These are phyloP conservation scores for Vaccinium corymbosum DNA, from an alignment of 148 eudicot genomes.

Conservation along the genomic window DNA sequence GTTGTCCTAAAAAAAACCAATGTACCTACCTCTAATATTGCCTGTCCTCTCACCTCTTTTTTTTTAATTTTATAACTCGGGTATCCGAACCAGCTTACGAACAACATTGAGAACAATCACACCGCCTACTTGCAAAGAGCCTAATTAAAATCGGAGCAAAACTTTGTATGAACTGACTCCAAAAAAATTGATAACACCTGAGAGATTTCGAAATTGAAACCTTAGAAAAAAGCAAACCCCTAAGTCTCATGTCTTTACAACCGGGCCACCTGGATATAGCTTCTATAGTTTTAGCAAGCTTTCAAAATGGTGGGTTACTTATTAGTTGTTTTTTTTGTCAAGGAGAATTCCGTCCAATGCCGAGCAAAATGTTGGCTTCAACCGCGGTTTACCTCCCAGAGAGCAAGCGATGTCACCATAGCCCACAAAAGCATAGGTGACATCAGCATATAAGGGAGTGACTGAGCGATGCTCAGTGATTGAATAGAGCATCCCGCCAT, in stretches of 20 bases:
- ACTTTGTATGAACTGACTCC: too few species aligned
- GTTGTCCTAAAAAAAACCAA: constrained; percentile 23
- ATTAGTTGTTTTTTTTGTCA: neutral
- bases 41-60: neutral
- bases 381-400: neutral
- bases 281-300: neutral
- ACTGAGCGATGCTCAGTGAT: too few species aligned
- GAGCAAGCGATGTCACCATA: neutral
- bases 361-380: neutral
- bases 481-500: too few species aligned
- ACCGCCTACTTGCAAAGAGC: too few species aligned
- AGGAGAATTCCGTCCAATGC: neutral
- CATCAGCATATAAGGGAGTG: too few species aligned
- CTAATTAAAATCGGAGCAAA: too few species aligned
- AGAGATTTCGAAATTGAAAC: neutral
- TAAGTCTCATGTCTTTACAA: neutral
- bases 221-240: neutral
- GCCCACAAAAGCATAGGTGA: too few species aligned
- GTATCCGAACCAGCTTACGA: neutral
- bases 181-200: neutral
- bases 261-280: constrained; percentile 35
- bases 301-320: neutral
- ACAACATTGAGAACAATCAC: too few species aligned
- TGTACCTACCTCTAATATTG: constrained; percentile 31
- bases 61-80: neutral